These are phyloP conservation scores for Apiospora hydei DNA, from an alignment of 2,329 filamentous ascomycete species.

Conservation along the genomic window DNA sequence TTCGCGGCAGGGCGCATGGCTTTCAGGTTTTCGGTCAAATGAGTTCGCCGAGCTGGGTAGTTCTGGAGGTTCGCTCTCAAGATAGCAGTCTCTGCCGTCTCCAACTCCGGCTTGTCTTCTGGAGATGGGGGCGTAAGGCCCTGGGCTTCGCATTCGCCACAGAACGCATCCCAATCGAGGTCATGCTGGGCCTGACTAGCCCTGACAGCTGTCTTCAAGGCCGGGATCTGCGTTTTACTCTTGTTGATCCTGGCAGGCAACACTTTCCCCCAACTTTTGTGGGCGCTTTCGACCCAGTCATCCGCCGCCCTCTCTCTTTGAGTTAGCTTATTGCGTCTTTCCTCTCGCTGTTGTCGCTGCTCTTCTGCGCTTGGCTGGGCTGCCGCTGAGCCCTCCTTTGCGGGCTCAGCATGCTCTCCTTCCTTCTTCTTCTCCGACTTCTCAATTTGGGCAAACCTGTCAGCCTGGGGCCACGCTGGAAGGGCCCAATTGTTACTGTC, in stretches of 20 bases:
- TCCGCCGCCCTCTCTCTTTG: background rate
- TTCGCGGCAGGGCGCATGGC: background rate
- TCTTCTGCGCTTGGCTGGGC: background rate
- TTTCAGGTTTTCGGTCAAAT: background rate
- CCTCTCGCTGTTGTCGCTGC: background rate
- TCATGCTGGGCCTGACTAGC: background rate
- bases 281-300: background rate
- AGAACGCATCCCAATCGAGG: background rate
- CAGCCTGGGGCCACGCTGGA: background rate
- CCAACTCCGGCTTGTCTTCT: background rate
- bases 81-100: background rate
- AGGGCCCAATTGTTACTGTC: background rate
- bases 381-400: background rate
- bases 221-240: background rate
- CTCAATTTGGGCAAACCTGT: background rate
- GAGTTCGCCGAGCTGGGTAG: background rate
- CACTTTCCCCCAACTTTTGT: background rate
- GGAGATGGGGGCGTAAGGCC: background rate
- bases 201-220: background rate
- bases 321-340: background rate
- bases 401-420: background rate
- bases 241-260: slow-evolving; percentile 5
- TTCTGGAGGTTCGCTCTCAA: background rate
- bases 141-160: background rate
- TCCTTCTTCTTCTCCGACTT: background rate